phyloP scores from a whole-genome alignment of 2,329 filamentous ascomycete species.

The Sclerotiophoma versabilis region DNA sequence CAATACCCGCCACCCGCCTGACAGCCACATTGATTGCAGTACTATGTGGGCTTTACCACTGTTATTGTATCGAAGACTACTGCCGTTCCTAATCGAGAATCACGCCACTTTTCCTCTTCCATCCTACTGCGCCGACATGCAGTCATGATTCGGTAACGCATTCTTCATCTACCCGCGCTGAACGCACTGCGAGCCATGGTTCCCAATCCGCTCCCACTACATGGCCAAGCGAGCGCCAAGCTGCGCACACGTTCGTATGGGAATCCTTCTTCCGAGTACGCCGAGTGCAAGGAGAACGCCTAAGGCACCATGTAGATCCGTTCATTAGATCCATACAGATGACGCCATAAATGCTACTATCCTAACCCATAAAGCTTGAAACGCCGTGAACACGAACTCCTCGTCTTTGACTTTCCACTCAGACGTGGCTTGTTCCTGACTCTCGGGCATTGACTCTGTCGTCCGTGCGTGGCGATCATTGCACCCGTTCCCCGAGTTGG shows the following conservation, averaged over 20 bases:
- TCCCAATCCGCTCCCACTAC: slow-evolving; percentile 5
- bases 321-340: neutral
- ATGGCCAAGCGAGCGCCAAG: slow-evolving; percentile 16
- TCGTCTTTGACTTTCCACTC: slow-evolving; percentile 2
- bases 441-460: slow-evolving; percentile 2
- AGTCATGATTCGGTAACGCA: slow-evolving; percentile 5
- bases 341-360: slow-evolving; percentile 7
- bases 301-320: slow-evolving; percentile 1
- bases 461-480: slow-evolving; percentile 21
- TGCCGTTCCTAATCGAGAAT: neutral
- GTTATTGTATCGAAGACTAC: neutral
- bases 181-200: slow-evolving; percentile 3
- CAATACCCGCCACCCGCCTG: slow-evolving; percentile 7
- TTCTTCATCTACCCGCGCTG: slow-evolving; percentile 9
- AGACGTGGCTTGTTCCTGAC: slow-evolving; percentile 6
- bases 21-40: slow-evolving; percentile 6
- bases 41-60: slow-evolving; percentile 3
- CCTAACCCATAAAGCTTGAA: slow-evolving; percentile 5
- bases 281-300: neutral
- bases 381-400: slow-evolving; percentile 3
- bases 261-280: slow-evolving; percentile 4
- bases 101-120: slow-evolving; percentile 10
- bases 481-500: slow-evolving; percentile 14
- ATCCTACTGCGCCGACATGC: slow-evolving; percentile 10
- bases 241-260: slow-evolving; percentile 1